Percentiles rank a stretch among this genome's conserved stretches.
phyloP scores from a whole-genome alignment of 176 grass and related monocot species.

The Triticum monococcum region DNA sequence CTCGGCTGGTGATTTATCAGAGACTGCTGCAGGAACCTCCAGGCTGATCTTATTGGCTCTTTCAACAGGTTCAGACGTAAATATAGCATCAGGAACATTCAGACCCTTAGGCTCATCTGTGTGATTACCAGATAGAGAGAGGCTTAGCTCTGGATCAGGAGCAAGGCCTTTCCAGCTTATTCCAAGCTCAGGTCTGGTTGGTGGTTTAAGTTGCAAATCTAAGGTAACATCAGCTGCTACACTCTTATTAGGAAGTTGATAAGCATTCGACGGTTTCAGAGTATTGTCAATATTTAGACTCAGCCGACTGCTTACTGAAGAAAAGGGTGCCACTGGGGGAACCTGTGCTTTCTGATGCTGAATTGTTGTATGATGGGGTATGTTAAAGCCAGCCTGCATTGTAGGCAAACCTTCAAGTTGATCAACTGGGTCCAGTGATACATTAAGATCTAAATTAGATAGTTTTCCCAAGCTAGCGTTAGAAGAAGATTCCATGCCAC shows the following conservation, averaged over 20 bases:
- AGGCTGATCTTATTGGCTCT: slow-evolving; percentile 13
- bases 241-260: slow-evolving; percentile 18
- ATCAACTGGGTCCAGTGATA: slow-evolving; percentile 27
- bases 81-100: slow-evolving; percentile 7
- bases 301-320: slow-evolving; percentile 5
- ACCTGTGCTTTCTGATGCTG: slow-evolving; percentile 31
- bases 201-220: slow-evolving; percentile 64
- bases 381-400: slow-evolving; percentile 11
- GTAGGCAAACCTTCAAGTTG: slow-evolving; percentile 27
- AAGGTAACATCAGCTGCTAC: slow-evolving; percentile 47
- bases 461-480: slow-evolving; percentile 26
- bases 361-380: slow-evolving; percentile 10
- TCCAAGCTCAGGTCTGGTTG: slow-evolving; percentile 53
- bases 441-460: slow-evolving; percentile 54
- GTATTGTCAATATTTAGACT: slow-evolving; percentile 18
- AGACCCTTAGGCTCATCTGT: slow-evolving; percentile 8
- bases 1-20: slow-evolving; percentile 23
- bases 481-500: slow-evolving; percentile 20
- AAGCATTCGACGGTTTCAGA: slow-evolving; percentile 23
- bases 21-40: slow-evolving; percentile 8
- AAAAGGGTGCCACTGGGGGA: background rate
- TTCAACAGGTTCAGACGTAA: slow-evolving; percentile 25
- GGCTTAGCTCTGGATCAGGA: slow-evolving; percentile 51
- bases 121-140: slow-evolving; percentile 48
- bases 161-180: slow-evolving; percentile 50